Evolutionary conservation across 805 yeast genomes (phyloP), one percentile per base, ranked within the genome.

Genomic region (Saccharomyces eubayanus): DNA sequence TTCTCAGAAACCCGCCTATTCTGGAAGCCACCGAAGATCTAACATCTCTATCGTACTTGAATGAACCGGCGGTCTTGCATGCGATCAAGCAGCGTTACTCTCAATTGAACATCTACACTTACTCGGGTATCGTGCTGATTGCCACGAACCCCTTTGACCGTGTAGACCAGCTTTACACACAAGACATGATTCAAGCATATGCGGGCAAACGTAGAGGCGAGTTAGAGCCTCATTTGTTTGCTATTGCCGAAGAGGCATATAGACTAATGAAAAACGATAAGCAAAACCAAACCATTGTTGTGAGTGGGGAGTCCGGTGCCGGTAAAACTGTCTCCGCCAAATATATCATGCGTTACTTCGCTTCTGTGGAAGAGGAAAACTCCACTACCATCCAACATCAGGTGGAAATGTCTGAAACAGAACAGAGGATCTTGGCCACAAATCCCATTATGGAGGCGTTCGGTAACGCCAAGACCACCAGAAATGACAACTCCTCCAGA

Each of bases 281-380:
- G 45, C 78, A 82, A 62, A 91, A 92, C 73, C 99, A 92, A 73
- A 92, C 99, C 1, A 91, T 92, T 58, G 97, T 92, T 16, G 98
- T 92, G 16, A 83, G 91, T 62, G 99, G 99, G 73, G 99, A 92
- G 73, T 88, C 96, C 6, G 99, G 99, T 72, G 98, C 99, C 29
- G 99, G 99, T 71, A 94, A 92, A 66, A 94, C 98, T 4, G 98
- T 92, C 46, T 84, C 94, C 58, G 99, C 99, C 43, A 92, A 92
- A 69, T 92, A 88, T 71, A 92, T 92, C 59, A 92, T 92, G 98
- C 83, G 98, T 70, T 92, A 91, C 72, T 91, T 92, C 70, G 98
- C 98, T 3, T 84, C 96, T 16, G 97, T 92, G 14, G 97, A 92
- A 66, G 77, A 74, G 55, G 65, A 63, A 48, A 66, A 61, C 55